phyloP scores from a whole-genome alignment of 2,329 filamentous ascomycete species.

The Fusarium domesticum region DNA sequence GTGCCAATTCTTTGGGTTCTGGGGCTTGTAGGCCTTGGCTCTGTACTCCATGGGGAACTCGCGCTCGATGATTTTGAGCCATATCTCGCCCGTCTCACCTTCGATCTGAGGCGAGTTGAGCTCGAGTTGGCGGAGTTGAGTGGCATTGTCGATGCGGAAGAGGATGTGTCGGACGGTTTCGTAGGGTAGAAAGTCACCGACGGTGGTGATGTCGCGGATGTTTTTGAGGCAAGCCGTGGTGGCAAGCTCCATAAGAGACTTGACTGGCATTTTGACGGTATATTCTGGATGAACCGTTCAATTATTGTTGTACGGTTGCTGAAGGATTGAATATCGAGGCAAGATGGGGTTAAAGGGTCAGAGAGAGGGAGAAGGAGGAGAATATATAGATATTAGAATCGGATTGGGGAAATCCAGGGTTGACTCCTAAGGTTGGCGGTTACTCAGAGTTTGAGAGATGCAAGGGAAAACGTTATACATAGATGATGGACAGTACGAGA shows the following conservation, averaged over 20 bases:
- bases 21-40: constrained; percentile 61
- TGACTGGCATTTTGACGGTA: constrained; percentile 42
- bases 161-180: constrained; percentile 63
- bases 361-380: too few species aligned
- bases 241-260: constrained; percentile 52
- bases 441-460: too few species aligned
- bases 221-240: constrained; percentile 52
- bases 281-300: too few species aligned
- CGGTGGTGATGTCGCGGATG: constrained; percentile 57
- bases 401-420: too few species aligned
- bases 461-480: too few species aligned
- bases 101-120: constrained; percentile 71
- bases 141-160: constrained; percentile 65
- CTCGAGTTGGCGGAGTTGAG: constrained; percentile 74
- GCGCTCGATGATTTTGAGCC: constrained; percentile 73
- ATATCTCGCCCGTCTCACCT: constrained; percentile 67
- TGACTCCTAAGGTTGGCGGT: too few species aligned
- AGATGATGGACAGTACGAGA: not conserved
- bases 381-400: too few species aligned
- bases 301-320: too few species aligned
- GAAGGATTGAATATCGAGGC: not conserved
- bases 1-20: constrained; percentile 69
- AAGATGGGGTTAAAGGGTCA: too few species aligned
- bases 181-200: constrained; percentile 70
- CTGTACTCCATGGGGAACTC: constrained; percentile 68